Evolutionary conservation across 352 stramenopile species (phyloP), one percentile per base, ranked within the genome.

Genomic region (Phytophthora pisi): DNA sequence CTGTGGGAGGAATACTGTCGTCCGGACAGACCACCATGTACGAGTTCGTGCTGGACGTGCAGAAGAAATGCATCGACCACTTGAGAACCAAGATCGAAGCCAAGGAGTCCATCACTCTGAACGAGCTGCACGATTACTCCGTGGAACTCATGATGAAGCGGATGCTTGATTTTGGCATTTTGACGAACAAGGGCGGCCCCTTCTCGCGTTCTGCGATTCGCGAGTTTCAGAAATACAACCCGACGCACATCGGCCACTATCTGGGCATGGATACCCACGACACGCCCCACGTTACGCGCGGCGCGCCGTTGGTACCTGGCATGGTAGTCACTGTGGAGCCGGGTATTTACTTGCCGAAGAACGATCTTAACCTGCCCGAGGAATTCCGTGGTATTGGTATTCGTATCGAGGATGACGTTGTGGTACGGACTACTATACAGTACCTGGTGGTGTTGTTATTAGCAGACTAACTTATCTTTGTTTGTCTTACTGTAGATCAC

Each of bases 321-420:
- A 95, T 95, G 87, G 79, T 95, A 36, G 77, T 95, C 55, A 95
- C 87, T 4, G 81, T 95, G 23, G 87, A 95, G 68, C 87, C 87
- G 11, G 87, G 87, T 23, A 84, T 95, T 68, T 95, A 95, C 61
- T 66, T 95, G n/a, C 87, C 87, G 16, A 81, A 91, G 73, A 80
- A 82, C 36, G 87, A 95, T 63, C 51, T 71, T 34, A 79, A 79
- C 43, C 34, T 95, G 8, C 87, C 87, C 11, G 63, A 75, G 16
- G 85, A 93, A 46, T 92, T 93, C 73, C 85, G 87, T 64, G 87
- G 87, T 38, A 90, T 95, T 18, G 87, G 87, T 45, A 92, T 95
- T 64, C 87, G 87, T 34, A 95, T 95, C 52, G 87, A 95, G 75
- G 87, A 95, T 66, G 87, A 95, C 53, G 80, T 95, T 59, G 79